These are phyloP conservation scores for Malus domestica DNA, from an alignment of 306 rosid species.

Conservation along the genomic window ASM211411v1 NC_041803.1:3065001-3065500, in stretches of 20 bases:
- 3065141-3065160: conserved; percentile 26
- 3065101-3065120: background rate
- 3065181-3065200: conserved; percentile 20
- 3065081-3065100: background rate
- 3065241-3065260: conserved; percentile 2
- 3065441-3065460: background rate
- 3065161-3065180: conserved; percentile 21
- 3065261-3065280: background rate
- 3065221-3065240: conserved; percentile 29
- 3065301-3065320: conserved; percentile 23
- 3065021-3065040: background rate
- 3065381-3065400: background rate
- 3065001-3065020: background rate
- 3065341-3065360: conserved; percentile 7
- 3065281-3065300: conserved; percentile 4
- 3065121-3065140: background rate
- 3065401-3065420: conserved; percentile 11
- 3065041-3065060: background rate
- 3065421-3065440: conserved; percentile 1
- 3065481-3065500: conserved; percentile 13
- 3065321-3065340: conserved; percentile 28
- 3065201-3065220: conserved; percentile 17
- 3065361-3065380: conserved; percentile 4
- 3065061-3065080: background rate
- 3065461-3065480: conserved; percentile 41